A percentile compares a stretch with the other conserved stretches of the same genome.
phyloP scores from a whole-genome alignment of 768 basidiomycete genomes.

The Trametes maxima region DNA sequence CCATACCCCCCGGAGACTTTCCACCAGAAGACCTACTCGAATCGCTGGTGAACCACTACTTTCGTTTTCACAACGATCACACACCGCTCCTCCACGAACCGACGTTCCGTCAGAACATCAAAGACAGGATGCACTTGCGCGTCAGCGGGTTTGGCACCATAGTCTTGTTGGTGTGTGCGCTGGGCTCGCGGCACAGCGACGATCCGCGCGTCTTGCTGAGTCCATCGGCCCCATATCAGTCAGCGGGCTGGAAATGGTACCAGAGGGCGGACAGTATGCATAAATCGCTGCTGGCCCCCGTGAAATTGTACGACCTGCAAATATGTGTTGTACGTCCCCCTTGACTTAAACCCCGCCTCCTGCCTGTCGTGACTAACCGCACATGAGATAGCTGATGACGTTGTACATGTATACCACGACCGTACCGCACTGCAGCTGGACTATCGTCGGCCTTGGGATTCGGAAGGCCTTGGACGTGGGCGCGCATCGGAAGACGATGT shows the following conservation, averaged over 20 bases:
- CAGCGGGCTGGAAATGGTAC: conserved; percentile 64
- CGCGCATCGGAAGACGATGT: conserved; percentile 46
- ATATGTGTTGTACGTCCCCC: conserved; percentile 49
- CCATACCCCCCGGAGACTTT: conserved; percentile 42
- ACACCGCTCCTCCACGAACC: conserved; percentile 74
- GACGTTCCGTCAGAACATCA: conserved; percentile 57
- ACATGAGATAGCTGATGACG: conserved; percentile 46
- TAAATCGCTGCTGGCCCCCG: conserved; percentile 50
- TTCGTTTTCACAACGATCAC: conserved; percentile 55
- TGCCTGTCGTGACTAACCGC: neutral
- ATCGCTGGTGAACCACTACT: conserved; percentile 64
- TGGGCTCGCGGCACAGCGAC: conserved; percentile 54
- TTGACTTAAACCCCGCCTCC: neutral
- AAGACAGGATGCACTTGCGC: conserved; percentile 49
- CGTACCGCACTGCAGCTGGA: conserved; percentile 69
- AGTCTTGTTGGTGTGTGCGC: conserved; percentile 72
- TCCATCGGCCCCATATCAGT: conserved; percentile 29
- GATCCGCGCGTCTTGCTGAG: conserved; percentile 38
- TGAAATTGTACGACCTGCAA: conserved; percentile 68
- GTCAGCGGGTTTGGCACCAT: conserved; percentile 58
- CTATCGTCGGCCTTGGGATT: conserved; percentile 40
- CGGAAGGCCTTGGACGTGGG: conserved; percentile 45
- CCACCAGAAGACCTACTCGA: conserved; percentile 53
- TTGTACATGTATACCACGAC: conserved; percentile 58
- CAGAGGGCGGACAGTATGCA: conserved; percentile 55